Evolutionary conservation across 805 yeast genomes (phyloP), one percentile per base, ranked within the genome.

Genomic region (Scheffersomyces lignosus): DNA sequence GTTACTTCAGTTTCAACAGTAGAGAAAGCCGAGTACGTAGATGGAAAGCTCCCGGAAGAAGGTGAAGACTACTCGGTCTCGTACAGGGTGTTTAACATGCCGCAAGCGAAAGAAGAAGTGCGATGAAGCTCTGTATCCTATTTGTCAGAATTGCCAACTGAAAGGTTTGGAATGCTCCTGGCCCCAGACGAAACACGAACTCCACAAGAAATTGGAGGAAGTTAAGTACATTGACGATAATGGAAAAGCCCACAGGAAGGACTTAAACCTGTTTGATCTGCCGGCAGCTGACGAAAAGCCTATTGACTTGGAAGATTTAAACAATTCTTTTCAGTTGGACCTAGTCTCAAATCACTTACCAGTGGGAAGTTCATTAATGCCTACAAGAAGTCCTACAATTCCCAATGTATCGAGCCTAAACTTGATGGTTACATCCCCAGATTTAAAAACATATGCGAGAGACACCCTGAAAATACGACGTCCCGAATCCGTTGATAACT

Each of bases 31-130:
- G 13, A 26, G 7, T 4, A 4, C 28, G n/a, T n/a, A n/a, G n/a
- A 49, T 37, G 32, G 35, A 44, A 27, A 31, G 27, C 20, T n/a
- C 24, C 15, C 27, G 15, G 28, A 37, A 29, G 29, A 41, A 30
- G 40, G 33, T 24, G 13, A 49, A 37, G 38, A 45, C 55, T 8
- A 45, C 37, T 9, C 34, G 65, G 31, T 52, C 60, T 5, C 44
- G 64, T 25, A 56, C 61, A 5, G 67, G 67, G 5, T 62, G 67
- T 31, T 43, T 48, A 27, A 57, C 64, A n/a, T 60, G 65, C 44
- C 49, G 63, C 14, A 43, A 41, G 33, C 47, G 58, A 10, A 52
- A 51, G 41, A 58, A 54, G 43, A 60, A 57, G 43, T 60, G 66
- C 44, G 66, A 61, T 41, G 66, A 61, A 42, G 37, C 34, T 18